Evolutionary conservation across 2,329 filamentous ascomycete genomes (phyloP), one percentile per base, ranked within the genome.

Genomic region (Ascochyta koolunga): DNA sequence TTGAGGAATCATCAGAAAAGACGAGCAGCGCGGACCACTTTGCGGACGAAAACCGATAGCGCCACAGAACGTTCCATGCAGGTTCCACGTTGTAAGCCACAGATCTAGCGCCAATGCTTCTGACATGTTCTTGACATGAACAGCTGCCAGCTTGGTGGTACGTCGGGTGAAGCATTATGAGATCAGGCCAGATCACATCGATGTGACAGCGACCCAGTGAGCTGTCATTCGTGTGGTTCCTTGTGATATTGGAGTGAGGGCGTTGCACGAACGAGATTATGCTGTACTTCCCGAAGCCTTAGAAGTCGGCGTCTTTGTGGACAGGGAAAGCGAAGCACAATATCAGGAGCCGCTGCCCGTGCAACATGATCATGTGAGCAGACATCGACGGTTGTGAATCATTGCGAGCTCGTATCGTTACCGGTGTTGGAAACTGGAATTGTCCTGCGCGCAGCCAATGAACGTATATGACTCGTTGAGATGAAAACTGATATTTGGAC

Each of bases 21-120:
- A 42, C 36, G 37, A 42, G n/a, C 16, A 40, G 22, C n/a, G 37
- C 31, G 24, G 10, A 41, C 31, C 31, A 29, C 27, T 15, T 25
- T 25, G 7, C 36, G 21, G 29, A 31, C 31, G 16, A 32, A n/a
- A 41, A 37, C 9, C 13, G 33, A 24, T 45, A 36, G 44, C 37
- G 45, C 22, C 22, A 45, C 35, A 18, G 29, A 54, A 49, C n/a
- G n/a, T 46, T 54, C 40, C 45, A 49, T 49, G 51, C 51, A 54
- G 51, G 44, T 54, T 54, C 51, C 46, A 54, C 41, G 45, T 50
- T 54, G 24, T 41, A 36, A 50, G 40, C 46, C 51, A 46, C 46
- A 27, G 36, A 25, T 54, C 45, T 54, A 49, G 51, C 33, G 40
- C 41, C 39, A 43, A 24, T 49, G 35, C 29, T 31, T 44, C 29